These are phyloP conservation scores for Pichia kudriavzevii DNA, from an alignment of 1,139 yeast species.

Conservation along the genomic window DNA sequence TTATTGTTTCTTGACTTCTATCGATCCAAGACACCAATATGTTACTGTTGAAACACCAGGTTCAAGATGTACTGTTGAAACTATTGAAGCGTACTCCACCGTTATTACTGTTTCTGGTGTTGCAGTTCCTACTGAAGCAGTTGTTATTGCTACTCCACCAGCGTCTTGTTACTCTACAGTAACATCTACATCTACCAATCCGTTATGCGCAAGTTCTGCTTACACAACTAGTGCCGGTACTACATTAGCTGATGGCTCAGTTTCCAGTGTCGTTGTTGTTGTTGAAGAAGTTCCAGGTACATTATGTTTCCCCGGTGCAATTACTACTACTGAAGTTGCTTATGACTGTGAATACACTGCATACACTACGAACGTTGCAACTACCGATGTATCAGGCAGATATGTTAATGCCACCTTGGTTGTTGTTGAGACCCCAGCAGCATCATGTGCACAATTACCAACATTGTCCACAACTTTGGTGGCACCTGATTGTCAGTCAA, in stretches of 20 bases:
- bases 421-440: conserved; percentile 1
- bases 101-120: background rate
- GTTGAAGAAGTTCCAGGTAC: conserved; percentile 1
- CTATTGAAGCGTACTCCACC: background rate
- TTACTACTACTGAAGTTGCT: background rate
- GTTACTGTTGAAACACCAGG: background rate
- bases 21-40: background rate
- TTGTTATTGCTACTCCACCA: conserved; percentile 1
- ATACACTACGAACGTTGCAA: background rate
- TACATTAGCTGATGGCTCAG: background rate
- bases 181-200: background rate
- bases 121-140: background rate
- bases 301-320: background rate
- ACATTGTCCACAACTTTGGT: background rate
- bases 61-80: background rate
- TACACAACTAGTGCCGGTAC: background rate
- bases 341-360: background rate
- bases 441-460: background rate
- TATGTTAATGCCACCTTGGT: conserved; percentile 1
- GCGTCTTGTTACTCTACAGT: background rate
- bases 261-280: background rate
- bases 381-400: background rate
- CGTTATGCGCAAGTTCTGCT: background rate
- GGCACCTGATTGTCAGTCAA: background rate
- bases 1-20: background rate